Percentiles rank a stretch among this genome's conserved stretches.
These are phyloP conservation scores for Carex kokanica DNA, from an alignment of 176 grass and related monocot genomes.

Conservation along the genomic window DNA sequence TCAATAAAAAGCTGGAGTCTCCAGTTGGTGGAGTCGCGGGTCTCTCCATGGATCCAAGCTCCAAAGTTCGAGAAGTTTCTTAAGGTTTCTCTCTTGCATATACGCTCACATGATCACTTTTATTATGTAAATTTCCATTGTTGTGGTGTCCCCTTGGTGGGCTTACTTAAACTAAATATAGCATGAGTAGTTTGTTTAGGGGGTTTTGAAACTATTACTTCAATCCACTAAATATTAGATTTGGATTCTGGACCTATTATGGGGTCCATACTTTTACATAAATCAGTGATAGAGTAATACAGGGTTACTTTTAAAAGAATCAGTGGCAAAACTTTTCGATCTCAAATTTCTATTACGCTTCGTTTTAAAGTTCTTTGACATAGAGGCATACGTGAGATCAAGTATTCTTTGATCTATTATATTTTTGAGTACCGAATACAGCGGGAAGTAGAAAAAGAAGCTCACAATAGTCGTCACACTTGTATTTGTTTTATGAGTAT, in stretches of 20 bases:
- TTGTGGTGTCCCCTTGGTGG: background rate
- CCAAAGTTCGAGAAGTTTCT: slow-evolving; percentile 42
- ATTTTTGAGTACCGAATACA: background rate
- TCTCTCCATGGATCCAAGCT: slow-evolving; percentile 40
- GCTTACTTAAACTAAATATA: slow-evolving; percentile 11
- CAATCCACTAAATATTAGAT: background rate
- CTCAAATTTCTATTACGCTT: background rate
- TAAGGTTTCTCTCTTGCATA: slow-evolving; percentile 12
- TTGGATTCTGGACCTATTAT: background rate
- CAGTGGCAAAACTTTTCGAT: background rate
- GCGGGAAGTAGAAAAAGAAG: background rate
- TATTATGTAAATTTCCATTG: slow-evolving; percentile 14
- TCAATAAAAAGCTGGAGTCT: slow-evolving; percentile 51
- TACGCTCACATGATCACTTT: background rate
- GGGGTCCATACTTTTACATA: background rate
- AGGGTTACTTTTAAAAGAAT: background rate
- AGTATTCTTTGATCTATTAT: background rate
- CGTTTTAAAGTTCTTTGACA: background rate
- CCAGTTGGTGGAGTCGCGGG: slow-evolving; percentile 33
- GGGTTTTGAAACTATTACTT: background rate
- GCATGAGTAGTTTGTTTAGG: background rate
- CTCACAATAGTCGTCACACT: background rate
- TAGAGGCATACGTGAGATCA: too few relatives aligned
- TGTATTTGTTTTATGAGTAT: background rate
- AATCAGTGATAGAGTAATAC: background rate